phyloP scores from a whole-genome alignment of 2,329 filamentous ascomycete species.

The Xylariaceae sp. region DNA sequence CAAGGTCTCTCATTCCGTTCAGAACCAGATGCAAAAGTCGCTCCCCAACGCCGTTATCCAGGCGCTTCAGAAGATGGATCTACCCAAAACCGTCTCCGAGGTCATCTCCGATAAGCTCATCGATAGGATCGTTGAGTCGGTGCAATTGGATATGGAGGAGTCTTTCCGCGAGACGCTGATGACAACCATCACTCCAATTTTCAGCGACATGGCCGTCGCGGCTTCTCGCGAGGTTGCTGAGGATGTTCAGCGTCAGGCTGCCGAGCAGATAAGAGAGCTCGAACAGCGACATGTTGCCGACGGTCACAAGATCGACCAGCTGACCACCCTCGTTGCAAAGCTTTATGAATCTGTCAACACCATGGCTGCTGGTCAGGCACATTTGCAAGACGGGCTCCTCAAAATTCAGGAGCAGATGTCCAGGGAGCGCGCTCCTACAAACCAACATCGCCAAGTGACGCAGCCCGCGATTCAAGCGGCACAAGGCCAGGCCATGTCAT shows the following conservation, averaged over 20 bases:
- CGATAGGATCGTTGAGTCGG: slow-evolving; percentile 61
- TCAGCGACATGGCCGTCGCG: slow-evolving; percentile 57
- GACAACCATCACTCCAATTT: slow-evolving; percentile 56
- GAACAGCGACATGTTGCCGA: slow-evolving; percentile 45
- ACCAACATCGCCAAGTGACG: slow-evolving; percentile 9
- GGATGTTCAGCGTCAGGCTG: slow-evolving; percentile 59
- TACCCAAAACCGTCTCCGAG: slow-evolving; percentile 66
- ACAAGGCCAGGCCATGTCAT: slow-evolving; percentile 15
- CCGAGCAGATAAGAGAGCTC: slow-evolving; percentile 42
- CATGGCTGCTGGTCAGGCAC: slow-evolving; percentile 60
- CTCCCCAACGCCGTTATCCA: slow-evolving; percentile 61
- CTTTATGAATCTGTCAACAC: slow-evolving; percentile 62
- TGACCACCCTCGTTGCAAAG: slow-evolving; percentile 59
- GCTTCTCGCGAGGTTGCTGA: slow-evolving; percentile 59
- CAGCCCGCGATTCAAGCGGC: slow-evolving; percentile 11
- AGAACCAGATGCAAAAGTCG: slow-evolving; percentile 63
- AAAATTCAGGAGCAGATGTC: slow-evolving; percentile 46
- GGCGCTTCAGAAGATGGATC: slow-evolving; percentile 65
- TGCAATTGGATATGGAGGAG: slow-evolving; percentile 61
- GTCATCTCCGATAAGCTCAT: slow-evolving; percentile 49
- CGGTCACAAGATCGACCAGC: slow-evolving; percentile 61
- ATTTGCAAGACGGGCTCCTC: slow-evolving; percentile 59
- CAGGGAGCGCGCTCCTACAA: slow-evolving; percentile 28
- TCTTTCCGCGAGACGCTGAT: slow-evolving; percentile 57
- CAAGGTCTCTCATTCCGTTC: slow-evolving; percentile 57